A percentile compares a stretch with the other conserved stretches of the same genome.
Evolutionary conservation across 306 rosid species (phyloP).

Genomic region (Quillaja saponaria): DNA sequence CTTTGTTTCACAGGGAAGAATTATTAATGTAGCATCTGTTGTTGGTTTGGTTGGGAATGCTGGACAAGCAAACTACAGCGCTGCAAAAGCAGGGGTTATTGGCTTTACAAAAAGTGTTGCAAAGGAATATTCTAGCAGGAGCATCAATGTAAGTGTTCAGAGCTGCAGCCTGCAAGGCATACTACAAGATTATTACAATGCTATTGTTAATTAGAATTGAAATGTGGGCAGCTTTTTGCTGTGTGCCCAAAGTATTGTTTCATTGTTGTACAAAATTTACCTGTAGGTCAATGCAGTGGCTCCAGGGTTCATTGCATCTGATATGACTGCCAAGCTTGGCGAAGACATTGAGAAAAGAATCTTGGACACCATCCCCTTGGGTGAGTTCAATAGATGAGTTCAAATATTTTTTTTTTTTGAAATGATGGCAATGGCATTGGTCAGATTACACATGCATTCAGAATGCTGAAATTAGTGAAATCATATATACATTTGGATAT

Average conservation of each 20-base stretch:
- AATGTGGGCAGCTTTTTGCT: no score
- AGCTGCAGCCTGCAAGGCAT: no score
- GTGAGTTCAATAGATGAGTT: no score
- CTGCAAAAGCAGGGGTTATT: constrained; percentile 98
- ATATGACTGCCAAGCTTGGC: constrained; percentile 93
- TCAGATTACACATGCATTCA: no score
- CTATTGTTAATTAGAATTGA: no score
- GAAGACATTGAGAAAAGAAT: constrained; percentile 80
- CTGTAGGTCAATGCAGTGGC: constrained; percentile 99
- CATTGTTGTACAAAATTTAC: no score
- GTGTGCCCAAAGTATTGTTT: no score
- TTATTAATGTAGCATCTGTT: constrained; percentile 88
- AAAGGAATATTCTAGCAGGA: constrained; percentile 85
- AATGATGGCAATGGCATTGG: no score
- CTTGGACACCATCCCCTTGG: constrained; percentile 79
- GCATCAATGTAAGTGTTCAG: constrained; percentile 84
- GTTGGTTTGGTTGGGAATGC: constrained; percentile 89
- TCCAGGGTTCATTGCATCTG: constrained; percentile 95
- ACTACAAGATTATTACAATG: no score
- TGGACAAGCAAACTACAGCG: constrained; percentile 98
- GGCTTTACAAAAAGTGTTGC: constrained; percentile 90
- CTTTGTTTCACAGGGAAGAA: constrained; percentile 89
- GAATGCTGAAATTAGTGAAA: no score
- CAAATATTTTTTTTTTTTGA: no score
- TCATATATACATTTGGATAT: no score